phyloP scores from a whole-genome alignment of 345 rosid genomes.

The Salix dunnii region DNA sequence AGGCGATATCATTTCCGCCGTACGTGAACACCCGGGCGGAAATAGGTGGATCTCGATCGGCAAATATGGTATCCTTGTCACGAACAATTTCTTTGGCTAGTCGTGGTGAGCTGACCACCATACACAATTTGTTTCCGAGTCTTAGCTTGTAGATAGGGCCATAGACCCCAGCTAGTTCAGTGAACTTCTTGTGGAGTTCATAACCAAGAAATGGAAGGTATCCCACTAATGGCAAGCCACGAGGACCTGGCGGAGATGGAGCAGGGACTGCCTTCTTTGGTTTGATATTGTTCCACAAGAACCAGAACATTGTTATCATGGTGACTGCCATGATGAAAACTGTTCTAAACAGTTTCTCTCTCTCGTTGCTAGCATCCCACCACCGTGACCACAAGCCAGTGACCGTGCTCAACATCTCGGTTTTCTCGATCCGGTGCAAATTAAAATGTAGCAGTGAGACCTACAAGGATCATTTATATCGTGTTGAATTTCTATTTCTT shows the following conservation, averaged over 20 bases:
- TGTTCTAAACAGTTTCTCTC: neutral
- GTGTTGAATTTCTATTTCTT: too few relatives aligned
- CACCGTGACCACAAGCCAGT: neutral
- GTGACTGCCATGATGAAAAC: neutral
- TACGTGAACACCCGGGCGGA: conserved; percentile 15
- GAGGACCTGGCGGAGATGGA: conserved; percentile 35
- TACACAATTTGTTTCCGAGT: conserved; percentile 28
- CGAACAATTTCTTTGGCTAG: conserved; percentile 37
- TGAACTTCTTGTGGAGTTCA: conserved; percentile 29
- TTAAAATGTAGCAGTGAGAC: neutral
- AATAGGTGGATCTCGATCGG: conserved; percentile 30
- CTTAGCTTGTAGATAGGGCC: conserved; percentile 45
- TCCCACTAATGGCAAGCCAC: conserved; percentile 43
- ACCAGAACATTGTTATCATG: neutral
- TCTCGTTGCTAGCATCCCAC: neutral
- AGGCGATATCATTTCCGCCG: conserved; percentile 34
- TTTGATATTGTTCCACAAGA: neutral
- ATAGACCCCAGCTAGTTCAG: conserved; percentile 19
- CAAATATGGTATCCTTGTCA: conserved; percentile 33
- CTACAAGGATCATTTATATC: too few relatives aligned
- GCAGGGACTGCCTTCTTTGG: neutral
- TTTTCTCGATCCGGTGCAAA: neutral
- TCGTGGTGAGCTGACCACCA: conserved; percentile 33
- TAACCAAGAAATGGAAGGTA: conserved; percentile 43
- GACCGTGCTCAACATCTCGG: neutral